Conservation (phyloP, 352 stramenopile species). For the Blastocystis sp. region DNA sequence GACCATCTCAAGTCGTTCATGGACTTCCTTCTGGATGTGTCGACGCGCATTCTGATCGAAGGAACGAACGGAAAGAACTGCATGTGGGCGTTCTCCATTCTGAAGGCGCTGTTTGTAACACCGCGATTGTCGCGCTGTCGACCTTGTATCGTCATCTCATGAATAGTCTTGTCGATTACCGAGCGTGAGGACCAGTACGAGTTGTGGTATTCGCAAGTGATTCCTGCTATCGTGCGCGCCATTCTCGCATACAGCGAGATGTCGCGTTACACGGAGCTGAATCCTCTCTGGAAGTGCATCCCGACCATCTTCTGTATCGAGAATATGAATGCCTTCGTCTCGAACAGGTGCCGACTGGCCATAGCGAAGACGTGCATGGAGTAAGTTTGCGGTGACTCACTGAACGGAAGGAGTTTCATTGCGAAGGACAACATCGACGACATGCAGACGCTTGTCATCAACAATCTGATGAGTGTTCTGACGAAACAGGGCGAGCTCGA, state of each 20-base stretch:
- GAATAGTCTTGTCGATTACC: conserved; percentile 12
- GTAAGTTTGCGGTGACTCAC: too few species aligned
- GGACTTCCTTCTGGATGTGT: neutral
- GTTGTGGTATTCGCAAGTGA: neutral
- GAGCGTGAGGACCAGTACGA: neutral
- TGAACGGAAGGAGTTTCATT: too few species aligned
- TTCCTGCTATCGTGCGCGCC: neutral
- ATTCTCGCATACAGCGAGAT: neutral
- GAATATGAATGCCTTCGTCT: too few species aligned
- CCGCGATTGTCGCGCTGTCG: neutral
- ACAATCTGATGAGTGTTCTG: too few species aligned
- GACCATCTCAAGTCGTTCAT: neutral
- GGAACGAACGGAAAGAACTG: neutral
- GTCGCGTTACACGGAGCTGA: too few species aligned
- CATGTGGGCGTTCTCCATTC: neutral
- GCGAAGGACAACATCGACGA: too few species aligned
- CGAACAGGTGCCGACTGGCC: too few species aligned
- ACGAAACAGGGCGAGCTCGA: too few species aligned
- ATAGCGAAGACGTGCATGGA: too few species aligned
- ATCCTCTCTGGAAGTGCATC: too few species aligned
- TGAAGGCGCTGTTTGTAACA: neutral
- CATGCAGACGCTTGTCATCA: too few species aligned
- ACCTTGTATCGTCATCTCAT: neutral
- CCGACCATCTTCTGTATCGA: too few species aligned
- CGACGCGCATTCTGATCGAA: neutral